These are phyloP conservation scores for Beauveria scarabaeidicola DNA, from an alignment of 2,329 filamentous ascomycete species.

Conservation along the genomic window DNA sequence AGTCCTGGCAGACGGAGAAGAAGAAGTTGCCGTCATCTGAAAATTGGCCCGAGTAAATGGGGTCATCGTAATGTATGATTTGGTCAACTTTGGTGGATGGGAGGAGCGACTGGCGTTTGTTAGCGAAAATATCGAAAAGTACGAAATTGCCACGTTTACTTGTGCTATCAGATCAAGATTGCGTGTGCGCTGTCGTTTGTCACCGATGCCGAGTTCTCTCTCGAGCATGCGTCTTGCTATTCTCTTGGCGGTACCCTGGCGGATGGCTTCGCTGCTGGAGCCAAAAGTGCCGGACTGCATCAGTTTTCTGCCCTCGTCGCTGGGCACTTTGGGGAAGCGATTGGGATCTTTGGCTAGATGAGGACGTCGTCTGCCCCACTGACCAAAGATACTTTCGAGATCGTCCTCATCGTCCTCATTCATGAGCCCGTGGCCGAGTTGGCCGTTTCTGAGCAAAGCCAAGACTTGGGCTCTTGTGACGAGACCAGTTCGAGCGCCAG, in stretches of 20 bases:
- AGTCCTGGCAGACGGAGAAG: constrained; percentile 85
- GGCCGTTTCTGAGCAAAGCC: constrained; percentile 30
- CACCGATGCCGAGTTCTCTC: constrained; percentile 69
- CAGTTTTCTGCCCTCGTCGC: constrained; percentile 62
- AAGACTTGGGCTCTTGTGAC: constrained; percentile 31
- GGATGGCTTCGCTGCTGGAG: constrained; percentile 47
- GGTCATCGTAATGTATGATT: constrained; percentile 76
- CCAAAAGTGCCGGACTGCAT: constrained; percentile 83
- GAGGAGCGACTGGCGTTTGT: constrained; percentile 54
- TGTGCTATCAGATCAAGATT: constrained; percentile 60
- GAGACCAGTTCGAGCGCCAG: constrained; percentile 20
- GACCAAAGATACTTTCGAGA: constrained; percentile 20
- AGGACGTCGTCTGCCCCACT: constrained; percentile 38
- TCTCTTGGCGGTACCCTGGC: constrained; percentile 42
- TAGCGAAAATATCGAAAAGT: neutral
- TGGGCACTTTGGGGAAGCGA: constrained; percentile 77
- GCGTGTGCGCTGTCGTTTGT: constrained; percentile 48
- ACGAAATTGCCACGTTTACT: constrained; percentile 30
- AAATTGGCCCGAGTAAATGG: constrained; percentile 93
- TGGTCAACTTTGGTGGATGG: constrained; percentile 72
- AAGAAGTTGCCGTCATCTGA: constrained; percentile 97
- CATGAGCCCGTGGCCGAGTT: constrained; percentile 29
- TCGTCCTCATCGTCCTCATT: constrained; percentile 31
- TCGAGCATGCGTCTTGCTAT: constrained; percentile 66
- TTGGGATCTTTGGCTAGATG: constrained; percentile 38